phyloP scores from a whole-genome alignment of 495 filamentous ascomycete genomes.

The Aspergillus hancockii region DNA sequence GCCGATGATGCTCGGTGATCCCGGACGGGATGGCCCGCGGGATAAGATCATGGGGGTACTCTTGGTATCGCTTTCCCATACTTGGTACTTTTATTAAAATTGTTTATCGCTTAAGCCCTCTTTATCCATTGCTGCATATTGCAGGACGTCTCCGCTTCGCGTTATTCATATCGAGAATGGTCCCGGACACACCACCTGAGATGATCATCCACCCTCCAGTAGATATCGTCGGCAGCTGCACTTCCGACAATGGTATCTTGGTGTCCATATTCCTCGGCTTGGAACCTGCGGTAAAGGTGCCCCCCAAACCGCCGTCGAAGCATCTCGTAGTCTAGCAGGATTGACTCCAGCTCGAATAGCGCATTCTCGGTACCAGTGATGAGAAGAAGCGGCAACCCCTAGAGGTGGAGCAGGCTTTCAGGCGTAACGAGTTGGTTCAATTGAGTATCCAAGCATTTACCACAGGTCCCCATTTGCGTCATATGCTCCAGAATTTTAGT shows the following conservation, averaged over 20 bases:
- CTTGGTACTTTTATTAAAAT: too few species aligned
- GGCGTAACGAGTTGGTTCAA: conserved; percentile 41
- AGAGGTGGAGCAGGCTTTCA: conserved; percentile 51
- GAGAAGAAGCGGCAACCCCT: conserved; percentile 57
- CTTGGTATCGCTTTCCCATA: too few species aligned
- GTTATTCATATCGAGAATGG: not conserved
- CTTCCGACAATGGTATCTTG: conserved; percentile 68
- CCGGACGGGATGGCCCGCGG: too few species aligned
- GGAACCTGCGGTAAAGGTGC: conserved; percentile 48
- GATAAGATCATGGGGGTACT: too few species aligned
- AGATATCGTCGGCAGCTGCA: conserved; percentile 62
- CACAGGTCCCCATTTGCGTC: conserved; percentile 56
- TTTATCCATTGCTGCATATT: too few species aligned
- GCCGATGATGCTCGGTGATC: too few species aligned
- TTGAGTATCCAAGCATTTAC: conserved; percentile 53
- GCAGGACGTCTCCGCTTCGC: too few species aligned
- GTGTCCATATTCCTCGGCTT: conserved; percentile 66
- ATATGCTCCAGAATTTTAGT: conserved; percentile 59
- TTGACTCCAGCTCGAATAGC: conserved; percentile 59
- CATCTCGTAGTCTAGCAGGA: conserved; percentile 56
- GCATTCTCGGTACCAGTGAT: conserved; percentile 61
- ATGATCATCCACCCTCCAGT: conserved; percentile 58
- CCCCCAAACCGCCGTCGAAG: conserved; percentile 55
- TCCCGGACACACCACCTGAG: conserved; percentile 37
- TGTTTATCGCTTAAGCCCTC: too few species aligned